Evolutionary conservation across 2,329 filamentous ascomycete species (phyloP).

Genomic region (Aureobasidium sp.): DNA sequence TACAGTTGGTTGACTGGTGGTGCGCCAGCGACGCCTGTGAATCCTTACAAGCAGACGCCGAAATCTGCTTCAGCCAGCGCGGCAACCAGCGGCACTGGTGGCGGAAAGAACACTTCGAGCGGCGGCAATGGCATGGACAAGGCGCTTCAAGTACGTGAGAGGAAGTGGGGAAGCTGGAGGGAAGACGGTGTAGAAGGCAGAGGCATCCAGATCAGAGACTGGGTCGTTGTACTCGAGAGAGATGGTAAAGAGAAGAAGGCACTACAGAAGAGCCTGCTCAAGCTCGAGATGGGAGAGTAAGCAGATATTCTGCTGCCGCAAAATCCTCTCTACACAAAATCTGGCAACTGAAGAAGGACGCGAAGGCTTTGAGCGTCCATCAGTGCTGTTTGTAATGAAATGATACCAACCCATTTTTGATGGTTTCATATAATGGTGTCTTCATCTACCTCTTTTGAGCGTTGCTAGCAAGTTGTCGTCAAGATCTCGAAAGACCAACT

Average conservation of each 20-base stretch:
- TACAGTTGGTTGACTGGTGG: slow-evolving; percentile 69
- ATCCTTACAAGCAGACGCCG: slow-evolving; percentile 27
- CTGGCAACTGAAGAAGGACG: neutral
- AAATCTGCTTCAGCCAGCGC: slow-evolving; percentile 15
- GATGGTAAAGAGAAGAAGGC: slow-evolving; percentile 63
- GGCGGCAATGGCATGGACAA: slow-evolving; percentile 3
- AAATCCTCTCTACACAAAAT: neutral
- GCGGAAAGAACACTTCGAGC: neutral
- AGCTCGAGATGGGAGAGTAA: slow-evolving; percentile 15
- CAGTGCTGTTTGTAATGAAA: neutral
- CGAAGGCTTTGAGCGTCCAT: neutral
- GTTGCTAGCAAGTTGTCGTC: slow-evolving; percentile 4
- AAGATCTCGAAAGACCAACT: slow-evolving; percentile 47
- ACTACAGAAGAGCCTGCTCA: slow-evolving; percentile 46
- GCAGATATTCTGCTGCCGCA: neutral
- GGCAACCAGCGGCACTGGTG: neutral
- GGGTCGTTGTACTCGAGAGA: slow-evolving; percentile 69
- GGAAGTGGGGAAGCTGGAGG: slow-evolving; percentile 37
- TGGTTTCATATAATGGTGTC: neutral
- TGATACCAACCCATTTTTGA: neutral
- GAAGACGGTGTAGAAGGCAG: slow-evolving; percentile 71
- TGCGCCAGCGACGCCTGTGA: slow-evolving; percentile 50
- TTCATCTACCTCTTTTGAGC: neutral
- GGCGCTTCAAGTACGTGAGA: slow-evolving; percentile 19
- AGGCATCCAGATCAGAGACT: slow-evolving; percentile 77